Percentiles rank a stretch among this genome's conserved stretches.
These are phyloP conservation scores for Sarcodon sp. DNA, from an alignment of 768 basidiomycete species.

Conservation along the genomic window DNA sequence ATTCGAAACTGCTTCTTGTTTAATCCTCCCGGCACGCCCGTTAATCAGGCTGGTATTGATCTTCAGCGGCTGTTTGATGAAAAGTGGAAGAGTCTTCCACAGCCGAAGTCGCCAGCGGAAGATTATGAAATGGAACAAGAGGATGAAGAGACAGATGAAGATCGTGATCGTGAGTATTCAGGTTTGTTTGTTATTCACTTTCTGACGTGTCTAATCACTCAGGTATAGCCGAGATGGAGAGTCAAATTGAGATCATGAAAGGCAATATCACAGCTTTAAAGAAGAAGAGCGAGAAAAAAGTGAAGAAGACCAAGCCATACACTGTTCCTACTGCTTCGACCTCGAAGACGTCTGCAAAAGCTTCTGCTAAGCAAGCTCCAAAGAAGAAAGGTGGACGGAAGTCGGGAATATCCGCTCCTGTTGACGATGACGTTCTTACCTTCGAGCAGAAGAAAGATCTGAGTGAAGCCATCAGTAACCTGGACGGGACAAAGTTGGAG, in stretches of 20 bases:
- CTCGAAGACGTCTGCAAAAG: slow-evolving; percentile 47
- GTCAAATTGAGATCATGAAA: slow-evolving; percentile 68
- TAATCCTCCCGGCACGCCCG: slow-evolving; percentile 81
- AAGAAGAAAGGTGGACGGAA: slow-evolving; percentile 60
- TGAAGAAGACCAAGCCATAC: slow-evolving; percentile 65
- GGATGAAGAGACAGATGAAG: slow-evolving; percentile 54
- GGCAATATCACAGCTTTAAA: slow-evolving; percentile 56
- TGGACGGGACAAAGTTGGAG: slow-evolving; percentile 76
- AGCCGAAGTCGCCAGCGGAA: slow-evolving; percentile 30
- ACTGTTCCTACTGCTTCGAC: slow-evolving; percentile 40
- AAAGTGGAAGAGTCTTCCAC: slow-evolving; percentile 77
- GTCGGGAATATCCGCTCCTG: slow-evolving; percentile 23
- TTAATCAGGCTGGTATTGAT: slow-evolving; percentile 76
- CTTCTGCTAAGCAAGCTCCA: slow-evolving; percentile 15
- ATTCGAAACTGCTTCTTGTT: slow-evolving; percentile 88
- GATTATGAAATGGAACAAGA: slow-evolving; percentile 56
- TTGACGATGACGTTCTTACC: slow-evolving; percentile 72
- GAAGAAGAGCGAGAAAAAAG: slow-evolving; percentile 35
- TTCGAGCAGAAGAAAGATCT: slow-evolving; percentile 98
- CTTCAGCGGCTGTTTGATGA: slow-evolving; percentile 85
- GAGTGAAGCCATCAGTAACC: slow-evolving; percentile 82
- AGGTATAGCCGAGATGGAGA: slow-evolving; percentile 72
- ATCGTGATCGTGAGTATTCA: slow-evolving; percentile 46
- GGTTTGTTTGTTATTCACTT: slow-evolving; percentile 5
- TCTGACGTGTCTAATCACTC: slow-evolving; percentile 12